Evolutionary conservation across 2,329 filamentous ascomycete genomes (phyloP), one percentile per base, ranked within the genome.

Genomic region (Neonectria punicea): DNA sequence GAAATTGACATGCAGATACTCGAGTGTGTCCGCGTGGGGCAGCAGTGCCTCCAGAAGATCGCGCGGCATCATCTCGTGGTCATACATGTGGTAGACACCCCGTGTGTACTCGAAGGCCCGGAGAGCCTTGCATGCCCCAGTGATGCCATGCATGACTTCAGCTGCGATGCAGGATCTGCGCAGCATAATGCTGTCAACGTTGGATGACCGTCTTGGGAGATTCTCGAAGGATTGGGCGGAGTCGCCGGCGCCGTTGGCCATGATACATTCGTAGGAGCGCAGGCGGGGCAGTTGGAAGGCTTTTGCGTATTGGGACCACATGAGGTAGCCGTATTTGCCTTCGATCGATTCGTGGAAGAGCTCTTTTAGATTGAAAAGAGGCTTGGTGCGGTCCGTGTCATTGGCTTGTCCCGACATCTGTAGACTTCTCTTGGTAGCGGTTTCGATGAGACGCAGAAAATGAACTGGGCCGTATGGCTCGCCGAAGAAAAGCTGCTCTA

Each of bases 1-100:
- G n/a, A 54, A 60, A 18, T 67, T 51, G 9, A 58, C 16, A 30
- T 67, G 56, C 2, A 69, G 61, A 18, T 58, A 58, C 34, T 67
- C 61, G 13, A 67, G 58, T 0, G 61, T 63, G 8, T 34, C 32
- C 6, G 62, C 44, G 25, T 61, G 61, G 0, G 61, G 58, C 13
- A 65, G 43, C 4, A 67, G 39, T 10, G 47, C 51, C 4, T 67
- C 53, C 11, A 67, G 8, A 2, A 68, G 16, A 16, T 65, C 54
- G 16, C 58, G 25, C 11, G 58, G 58, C 63, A 51, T 51, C 43
- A 65, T 41, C 7, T 65, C 49, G 5, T 16, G 1, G 8, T 58
- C 53, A 32, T 46, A 54, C 32, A 65, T 55, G n/a, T 55, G 49
- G 9, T 51, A 36, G 6, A 30, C 3, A 32, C 43, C 28, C 2